Conservation (phyloP, 2,329 filamentous ascomycete species). For the Fusarium falciforme region DNA sequence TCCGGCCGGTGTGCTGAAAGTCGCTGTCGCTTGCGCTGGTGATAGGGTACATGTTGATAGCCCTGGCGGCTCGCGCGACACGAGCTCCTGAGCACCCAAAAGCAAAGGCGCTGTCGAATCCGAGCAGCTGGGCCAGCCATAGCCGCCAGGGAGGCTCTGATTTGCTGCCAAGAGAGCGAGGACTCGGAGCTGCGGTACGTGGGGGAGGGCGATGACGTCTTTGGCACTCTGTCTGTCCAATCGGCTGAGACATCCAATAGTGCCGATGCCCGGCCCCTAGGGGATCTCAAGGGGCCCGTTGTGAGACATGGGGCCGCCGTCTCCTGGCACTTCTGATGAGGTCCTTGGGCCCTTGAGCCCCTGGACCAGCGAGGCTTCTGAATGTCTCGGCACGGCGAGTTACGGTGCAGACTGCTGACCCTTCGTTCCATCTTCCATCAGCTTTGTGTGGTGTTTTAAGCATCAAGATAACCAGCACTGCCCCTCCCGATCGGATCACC, state of each 20-base stretch:
- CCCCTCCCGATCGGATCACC: conserved; percentile 1
- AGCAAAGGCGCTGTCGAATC: conserved; percentile 35
- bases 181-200: conserved; percentile 27
- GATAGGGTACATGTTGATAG: conserved; percentile 12
- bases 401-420: conserved; percentile 7
- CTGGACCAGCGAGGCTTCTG: conserved; percentile 21
- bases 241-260: conserved; percentile 37
- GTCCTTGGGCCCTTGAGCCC: conserved; percentile 4
- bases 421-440: conserved; percentile 11
- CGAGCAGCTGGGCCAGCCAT: conserved; percentile 43
- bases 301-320: conserved; percentile 43
- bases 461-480: conserved; percentile 6
- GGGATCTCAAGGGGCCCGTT: conserved; percentile 41
- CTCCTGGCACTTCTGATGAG: conserved; percentile 24
- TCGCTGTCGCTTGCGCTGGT: conserved; percentile 3
- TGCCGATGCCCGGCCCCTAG: conserved; percentile 37
- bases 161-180: conserved; percentile 32
- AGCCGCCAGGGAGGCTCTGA: conserved; percentile 36
- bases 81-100: conserved; percentile 15
- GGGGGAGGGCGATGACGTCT: conserved; percentile 44
- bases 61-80: conserved; percentile 20
- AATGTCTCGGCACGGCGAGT: conserved; percentile 29
- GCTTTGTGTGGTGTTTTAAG: conserved; percentile 24
- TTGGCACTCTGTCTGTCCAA: conserved; percentile 32
- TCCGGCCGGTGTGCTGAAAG: conserved; percentile 33